Evolutionary conservation across 164 flowering plant species (phyloP), one percentile per base, ranked within the genome.

Genomic region (Vitis amurensis): DNA sequence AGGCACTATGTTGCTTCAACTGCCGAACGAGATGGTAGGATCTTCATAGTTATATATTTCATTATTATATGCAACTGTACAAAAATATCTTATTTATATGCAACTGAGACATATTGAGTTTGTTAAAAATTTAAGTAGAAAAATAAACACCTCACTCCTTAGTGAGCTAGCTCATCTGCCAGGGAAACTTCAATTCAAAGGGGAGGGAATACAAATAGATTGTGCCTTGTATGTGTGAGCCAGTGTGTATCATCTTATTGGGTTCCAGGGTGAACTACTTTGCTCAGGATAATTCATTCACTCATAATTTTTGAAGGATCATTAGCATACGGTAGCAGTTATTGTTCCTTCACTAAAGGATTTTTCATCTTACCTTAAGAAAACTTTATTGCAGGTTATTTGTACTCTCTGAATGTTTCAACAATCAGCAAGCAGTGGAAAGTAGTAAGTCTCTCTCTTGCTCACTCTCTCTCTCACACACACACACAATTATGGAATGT

Each of bases 1-100:
- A 76, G 98, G 64, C 99, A 87, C 55, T 89, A 87, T 83, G 79
- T 90, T 71, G 88, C 92, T 72, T 81, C 93, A 73, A 91, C 99
- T 70, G 89, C 89, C 27, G 99, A 91, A 71, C 83, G 99, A 63
- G 97, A 95, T 83, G 99, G 99, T 93, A 86, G 7, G 74, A 44
- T 7, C 59, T 52, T 63, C 30, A 56, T 16, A 12, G 50, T 67
- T 49, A 27, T 12, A 23, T 1, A 17, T 13, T 67, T 60, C 8
- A 47, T 51, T 16, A 12, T 29, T 11, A 50, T 50, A 13, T 49
- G 55, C 55, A 19, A 29, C 49, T 50, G n/a, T 64, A 15, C 23
- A 64, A 49, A 53, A 19, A n/a, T 9, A 19, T 11, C 50, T 64
- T 19, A 30, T 37, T 37, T 37, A 37, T 37, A 37, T 37, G n/a